Evolutionary conservation across 352 stramenopile species (phyloP).

Genomic region (Pythium vanterpoolii): DNA sequence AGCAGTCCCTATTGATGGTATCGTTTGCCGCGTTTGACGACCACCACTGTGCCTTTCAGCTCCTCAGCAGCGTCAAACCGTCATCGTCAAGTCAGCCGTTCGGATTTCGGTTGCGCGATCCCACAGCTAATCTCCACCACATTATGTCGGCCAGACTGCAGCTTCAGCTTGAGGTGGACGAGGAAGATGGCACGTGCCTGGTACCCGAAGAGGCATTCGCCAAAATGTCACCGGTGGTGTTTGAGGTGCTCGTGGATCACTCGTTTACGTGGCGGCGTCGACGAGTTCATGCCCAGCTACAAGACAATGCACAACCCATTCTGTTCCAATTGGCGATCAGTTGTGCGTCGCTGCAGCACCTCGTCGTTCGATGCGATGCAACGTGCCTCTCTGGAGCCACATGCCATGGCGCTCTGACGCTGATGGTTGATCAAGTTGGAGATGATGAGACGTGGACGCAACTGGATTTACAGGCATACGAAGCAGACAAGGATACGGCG

Average conservation of each 20-base stretch:
- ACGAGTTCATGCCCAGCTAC: not conserved
- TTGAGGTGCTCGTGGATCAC: not conserved
- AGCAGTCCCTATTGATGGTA: conserved; percentile 15
- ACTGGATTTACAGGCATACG: not conserved
- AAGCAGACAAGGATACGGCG: not conserved
- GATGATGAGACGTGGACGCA: not conserved
- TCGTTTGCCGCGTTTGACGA: conserved; percentile 19
- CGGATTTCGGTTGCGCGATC: not conserved
- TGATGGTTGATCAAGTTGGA: conserved; percentile 3
- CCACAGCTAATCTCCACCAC: not conserved
- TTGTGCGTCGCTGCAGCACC: conserved; percentile 2
- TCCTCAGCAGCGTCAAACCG: not conserved
- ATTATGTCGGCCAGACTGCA: not conserved
- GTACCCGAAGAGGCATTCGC: not conserved
- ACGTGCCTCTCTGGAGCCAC: not conserved
- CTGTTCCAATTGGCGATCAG: conserved; percentile 8
- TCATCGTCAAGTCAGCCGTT: not conserved
- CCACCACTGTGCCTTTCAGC: conserved; percentile 31
- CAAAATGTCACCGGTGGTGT: not conserved
- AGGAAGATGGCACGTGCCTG: not conserved
- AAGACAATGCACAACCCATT: not conserved
- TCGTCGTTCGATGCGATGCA: not conserved
- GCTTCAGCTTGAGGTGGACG: not conserved
- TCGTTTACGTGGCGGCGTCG: conserved; percentile 1
- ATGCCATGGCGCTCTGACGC: not conserved